Evolutionary conservation across 441 rosid genomes (phyloP), one percentile per base, ranked within the genome.

Genomic region (Heliophila coronopifolia): DNA sequence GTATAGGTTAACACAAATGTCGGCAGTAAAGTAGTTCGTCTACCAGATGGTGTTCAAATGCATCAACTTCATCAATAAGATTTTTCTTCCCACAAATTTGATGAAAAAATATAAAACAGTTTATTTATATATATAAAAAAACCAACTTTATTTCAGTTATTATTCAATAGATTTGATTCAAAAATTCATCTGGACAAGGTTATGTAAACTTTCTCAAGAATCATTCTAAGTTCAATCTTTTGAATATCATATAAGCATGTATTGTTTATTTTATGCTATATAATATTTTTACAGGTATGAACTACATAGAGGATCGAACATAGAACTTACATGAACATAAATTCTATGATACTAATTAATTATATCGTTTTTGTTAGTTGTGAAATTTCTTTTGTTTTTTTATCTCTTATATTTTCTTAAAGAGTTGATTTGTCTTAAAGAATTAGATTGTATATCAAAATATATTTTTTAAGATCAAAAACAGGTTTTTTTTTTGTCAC

Each of bases 1-100:
- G 25, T 42, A 26, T 30, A 87, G 94, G 89, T 84, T 50, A 89
- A 84, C 47, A 73, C 77, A 14, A 84, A 88, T 74, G 94, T 88
- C 11, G 89, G 68, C 7, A 77, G 92, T 5, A 78, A 80, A 65
- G 76, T 74, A 6, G 83, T 84, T 44, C 70, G 94, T 52, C 71
- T 84, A 7, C 80, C 91, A n/a, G 74, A 70, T 54, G 54, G 69
- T 36, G 70, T 82, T 54, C 79, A 77, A 19, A 19, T 87, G 42
- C 91, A 87, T 66, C 86, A 75, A 17, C 63, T 87, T 46, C 72
- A 60, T 44, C 48, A 69, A 86, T 84, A 56, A 68, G 73, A 44
- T 14, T 22, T 2, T 7, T 14, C 24, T 13, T n/a, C n/a, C n/a
- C 27, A 32, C 19, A 42, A 10, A 1, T 25, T 9, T 8, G 6